Base-by-base conservation (phyloP, 176 grass and related monocot genomes). In the Lolium rigidum region DNA sequence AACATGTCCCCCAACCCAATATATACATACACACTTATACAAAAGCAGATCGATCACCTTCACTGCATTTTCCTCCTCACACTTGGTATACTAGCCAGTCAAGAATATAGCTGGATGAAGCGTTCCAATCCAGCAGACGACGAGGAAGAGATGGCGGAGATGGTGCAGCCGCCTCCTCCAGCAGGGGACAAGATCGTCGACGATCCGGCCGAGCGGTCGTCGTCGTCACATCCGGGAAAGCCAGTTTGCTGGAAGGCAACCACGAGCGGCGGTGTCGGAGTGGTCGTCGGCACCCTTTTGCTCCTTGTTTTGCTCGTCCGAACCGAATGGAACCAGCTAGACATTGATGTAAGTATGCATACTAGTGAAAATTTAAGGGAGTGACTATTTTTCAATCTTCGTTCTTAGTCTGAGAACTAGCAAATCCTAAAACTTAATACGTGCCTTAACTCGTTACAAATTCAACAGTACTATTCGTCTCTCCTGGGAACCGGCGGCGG, bases 251-350 rank as follows among this genome's bases (percentile, higher is more conserved):
- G 73, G 69, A 35, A 15, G 49, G n/a, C 14, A 5, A 55, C 74
- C 46, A 74, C 67, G 28, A 76, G 68, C 24, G 25, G 69, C 51
- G 86, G 54, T 37, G 15, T 91, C 16, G 86, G 55, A 3, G 8
- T 88, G 55, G 70, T 68, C 48, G 38, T 86, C 86, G 86, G 47
- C 51, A 71, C 82, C 2, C 55, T 92, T 1, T 4, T 92, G 5
- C 15, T 86, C 0, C 83, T 92, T 24, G 83, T 67, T 25, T 28
- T 88, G 63, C 31, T 88, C 44, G 14, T 82, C 86, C 39, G 38
- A 43, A 2, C 18, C 52, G 13, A 67, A 4, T 84, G 80, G 89
- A 76, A 59, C 58, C 22, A 76, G 39, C 51, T 83, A 14, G 74
- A 83, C 70, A 46, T 10, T 15, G 74, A 12, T 8, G 80, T 82